Base-by-base conservation (phyloP, 2,329 filamentous ascomycete genomes). In the Cladosporium velox region DNA sequence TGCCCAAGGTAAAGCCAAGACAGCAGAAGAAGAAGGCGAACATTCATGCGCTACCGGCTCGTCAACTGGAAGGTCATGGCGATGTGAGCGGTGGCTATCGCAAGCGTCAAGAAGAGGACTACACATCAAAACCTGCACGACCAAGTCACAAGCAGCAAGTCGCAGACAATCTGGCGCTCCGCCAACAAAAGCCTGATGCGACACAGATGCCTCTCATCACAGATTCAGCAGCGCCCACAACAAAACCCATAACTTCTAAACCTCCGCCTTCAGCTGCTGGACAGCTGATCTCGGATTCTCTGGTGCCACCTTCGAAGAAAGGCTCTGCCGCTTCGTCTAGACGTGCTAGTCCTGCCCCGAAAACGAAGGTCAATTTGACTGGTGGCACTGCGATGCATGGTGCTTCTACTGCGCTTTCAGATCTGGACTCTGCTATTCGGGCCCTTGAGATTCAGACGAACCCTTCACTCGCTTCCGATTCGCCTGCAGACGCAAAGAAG, bases 371-470 rank as follows among this genome's bases (percentile, higher is more conserved):
- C 65, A 87, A 86, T 69, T 88, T 95, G 65, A 83, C 90, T 0
- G 92, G 92, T 51, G 92, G 92, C 14, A 89, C 86, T 11, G 88
- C 91, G 1, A 95, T 95, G 91, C 89, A 92, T 65, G 91, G 92
- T 18, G 87, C 90, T 44, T 92, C 91, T 0, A 90, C 89, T 1
- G 88, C 89, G 0, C 82, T 95, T 21, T 87, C 87, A 18, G 87
- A 89, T 71, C 76, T 89, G 3, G 87, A 88, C 41, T 89, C 92
- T 1, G 93, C 94, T 4, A 98, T 99, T 70, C 89, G 93, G 28
- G 86, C 90, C 2, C 86, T 99, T 7, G 95, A 99, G 76, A 86
- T 97, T n/a, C 91, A 91, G 62, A 97, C 93, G 2, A 97, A 97
- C 74, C 92, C 93, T 0, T 87, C 88, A 0, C 79, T 93, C 28